Base-by-base conservation (phyloP, 805 yeast genomes). In the Suhomyces xylopsoci region DNA sequence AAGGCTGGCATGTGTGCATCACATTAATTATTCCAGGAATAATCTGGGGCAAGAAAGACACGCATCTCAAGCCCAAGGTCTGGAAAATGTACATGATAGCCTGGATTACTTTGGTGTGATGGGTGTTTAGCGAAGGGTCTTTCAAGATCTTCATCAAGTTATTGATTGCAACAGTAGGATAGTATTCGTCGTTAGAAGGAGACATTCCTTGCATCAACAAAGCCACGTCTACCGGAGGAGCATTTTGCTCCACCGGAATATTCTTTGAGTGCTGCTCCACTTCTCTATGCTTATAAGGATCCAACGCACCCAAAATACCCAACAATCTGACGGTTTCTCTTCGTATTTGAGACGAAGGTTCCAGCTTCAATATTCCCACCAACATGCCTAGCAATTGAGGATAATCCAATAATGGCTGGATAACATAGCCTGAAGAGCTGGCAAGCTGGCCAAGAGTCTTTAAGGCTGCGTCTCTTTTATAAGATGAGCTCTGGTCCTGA, bases 221-320 rank as follows among this genome's bases (percentile, higher is more conserved):
- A 5, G 93, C 90, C 58, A 93, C 88, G 62, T 94, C 99, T 6
- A 91, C 83, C 0, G 97, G 87, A 3, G 97, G 94, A 2, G 93
- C 90, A 62, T 88, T 88, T 56, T 89, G 93, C 58, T 89, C 96
- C 0, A 81, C 86, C 0, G 78, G 74, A 5, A 70, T 70, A 44
- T 58, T 76, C 62, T 80, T 83, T 0, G 87, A 80, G 1, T 77
- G 78, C 52, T 89, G 85, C 64, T 92, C 98, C 8, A 92, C 89
- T 60, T 90, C 97, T 51, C 97, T 83, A 60, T 91, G 96, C 64
- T 90, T 92, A 65, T 93, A 94, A 1, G 99, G 99, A 69, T 94
- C 99, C 47, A 94, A 74, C 0, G 99, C 99, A 57, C 99, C 99
- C 42, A 94, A 73, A 32, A 92, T 91, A 64, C 99, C 99, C 52